phyloP scores from a whole-genome alignment of 805 yeast genomes.

The Metschnikowia cerradonensis region DNA sequence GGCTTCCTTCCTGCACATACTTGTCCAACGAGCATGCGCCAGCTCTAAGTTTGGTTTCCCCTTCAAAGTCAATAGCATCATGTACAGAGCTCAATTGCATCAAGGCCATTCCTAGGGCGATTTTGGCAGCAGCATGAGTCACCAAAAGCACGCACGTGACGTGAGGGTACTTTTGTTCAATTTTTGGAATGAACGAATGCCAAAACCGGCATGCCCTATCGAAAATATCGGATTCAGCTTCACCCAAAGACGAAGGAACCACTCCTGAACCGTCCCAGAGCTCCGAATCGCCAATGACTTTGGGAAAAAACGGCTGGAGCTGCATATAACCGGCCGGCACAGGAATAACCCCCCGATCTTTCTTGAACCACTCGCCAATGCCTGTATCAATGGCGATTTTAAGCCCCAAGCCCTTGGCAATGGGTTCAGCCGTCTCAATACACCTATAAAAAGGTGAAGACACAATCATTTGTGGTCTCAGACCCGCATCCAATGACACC shows the following conservation, averaged over 20 bases:
- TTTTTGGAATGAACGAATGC: slow-evolving; percentile 49
- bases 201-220: slow-evolving; percentile 56
- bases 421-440: slow-evolving; percentile 73
- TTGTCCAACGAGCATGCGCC: slow-evolving; percentile 84
- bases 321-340: slow-evolving; percentile 53
- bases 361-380: slow-evolving; percentile 87
- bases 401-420: slow-evolving; percentile 54
- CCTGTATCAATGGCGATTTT: slow-evolving; percentile 74
- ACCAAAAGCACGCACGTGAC: slow-evolving; percentile 64
- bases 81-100: slow-evolving; percentile 49
- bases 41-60: slow-evolving; percentile 47
- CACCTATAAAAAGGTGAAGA: slow-evolving; percentile 89
- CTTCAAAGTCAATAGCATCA: slow-evolving; percentile 43
- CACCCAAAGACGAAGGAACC: slow-evolving; percentile 67
- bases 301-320: slow-evolving; percentile 50
- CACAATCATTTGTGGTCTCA: slow-evolving; percentile 67
- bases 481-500: slow-evolving; percentile 39
- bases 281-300: slow-evolving; percentile 26
- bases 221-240: slow-evolving; percentile 66
- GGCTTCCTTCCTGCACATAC: slow-evolving; percentile 32
- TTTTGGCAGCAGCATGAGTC: slow-evolving; percentile 92
- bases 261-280: slow-evolving; percentile 47
- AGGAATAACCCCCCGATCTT: slow-evolving; percentile 66
- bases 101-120: slow-evolving; percentile 78
- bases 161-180: slow-evolving; percentile 56